A percentile compares a stretch with the other conserved stretches of the same genome.
phyloP scores from a whole-genome alignment of 106 monocot genomes.

The Allium sativum region DNA sequence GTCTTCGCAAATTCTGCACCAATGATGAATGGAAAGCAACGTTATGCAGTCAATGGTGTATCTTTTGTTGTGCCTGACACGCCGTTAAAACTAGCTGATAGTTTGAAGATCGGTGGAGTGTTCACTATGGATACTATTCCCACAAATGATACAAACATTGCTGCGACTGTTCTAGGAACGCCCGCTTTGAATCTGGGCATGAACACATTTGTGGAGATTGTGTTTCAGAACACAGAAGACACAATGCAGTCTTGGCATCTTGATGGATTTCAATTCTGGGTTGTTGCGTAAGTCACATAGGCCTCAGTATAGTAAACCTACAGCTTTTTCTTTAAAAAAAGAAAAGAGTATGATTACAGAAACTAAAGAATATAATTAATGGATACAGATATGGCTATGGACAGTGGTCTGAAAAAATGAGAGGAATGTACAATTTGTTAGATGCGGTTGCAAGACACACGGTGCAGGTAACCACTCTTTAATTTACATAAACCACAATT shows the following conservation, averaged over 20 bases:
- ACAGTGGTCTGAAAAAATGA: conserved; percentile 26
- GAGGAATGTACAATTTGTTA: conserved; percentile 55
- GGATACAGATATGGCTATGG: conserved; percentile 57
- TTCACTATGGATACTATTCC: conserved; percentile 56
- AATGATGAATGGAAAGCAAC: conserved; percentile 15
- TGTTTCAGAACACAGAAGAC: conserved; percentile 68
- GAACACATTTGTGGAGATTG: conserved; percentile 74
- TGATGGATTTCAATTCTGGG: conserved; percentile 85
- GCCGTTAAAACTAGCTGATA: conserved; percentile 52
- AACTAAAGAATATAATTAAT: conserved; percentile 61
- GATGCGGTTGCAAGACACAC: conserved; percentile 78
- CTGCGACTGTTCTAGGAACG: conserved; percentile 26
- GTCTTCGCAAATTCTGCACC: conserved; percentile 20
- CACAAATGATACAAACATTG: conserved; percentile 5
- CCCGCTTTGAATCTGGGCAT: conserved; percentile 53
- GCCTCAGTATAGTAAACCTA: not conserved
- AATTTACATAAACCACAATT: not conserved
- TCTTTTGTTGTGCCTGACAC: conserved; percentile 24
- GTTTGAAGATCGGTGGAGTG: conserved; percentile 59
- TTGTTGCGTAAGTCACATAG: conserved; percentile 51
- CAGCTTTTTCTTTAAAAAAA: no score
- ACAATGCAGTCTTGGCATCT: conserved; percentile 71
- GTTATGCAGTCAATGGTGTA: conserved; percentile 25
- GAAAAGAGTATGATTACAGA: conserved; percentile 20
- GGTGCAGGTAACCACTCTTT: conserved; percentile 47